Conservation (phyloP, 78 protist species). For the Dictyostelium intermedium region DNA sequence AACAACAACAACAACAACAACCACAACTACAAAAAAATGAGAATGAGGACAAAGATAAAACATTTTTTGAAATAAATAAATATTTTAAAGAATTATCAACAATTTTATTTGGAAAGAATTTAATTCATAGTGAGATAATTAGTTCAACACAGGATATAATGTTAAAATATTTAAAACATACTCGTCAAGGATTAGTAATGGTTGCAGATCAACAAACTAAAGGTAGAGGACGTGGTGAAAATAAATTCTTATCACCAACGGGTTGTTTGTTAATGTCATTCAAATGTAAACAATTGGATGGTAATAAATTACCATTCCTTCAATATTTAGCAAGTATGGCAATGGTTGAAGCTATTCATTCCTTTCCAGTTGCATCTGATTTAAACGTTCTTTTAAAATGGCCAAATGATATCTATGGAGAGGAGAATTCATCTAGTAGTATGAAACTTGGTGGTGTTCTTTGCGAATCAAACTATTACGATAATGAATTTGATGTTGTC, state of each 20-base stretch:
- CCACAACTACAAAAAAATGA: too few species aligned
- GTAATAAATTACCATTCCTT: conserved; percentile 45
- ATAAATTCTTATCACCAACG: conserved; percentile 28
- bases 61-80: neutral
- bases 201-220: conserved; percentile 19
- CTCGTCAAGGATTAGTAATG: conserved; percentile 42
- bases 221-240: conserved; percentile 41
- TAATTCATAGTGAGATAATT: neutral
- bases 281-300: conserved; percentile 28
- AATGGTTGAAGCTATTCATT: conserved; percentile 26
- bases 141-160: conserved; percentile 20
- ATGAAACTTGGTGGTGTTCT: conserved; percentile 65
- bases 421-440: too few species aligned
- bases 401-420: conserved; percentile 74
- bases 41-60: neutral
- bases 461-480: conserved; percentile 39
- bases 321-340: conserved; percentile 59
- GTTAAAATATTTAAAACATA: conserved; percentile 3
- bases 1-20: neutral
- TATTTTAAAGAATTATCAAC: conserved; percentile 29
- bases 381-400: conserved; percentile 16
- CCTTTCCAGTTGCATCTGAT: neutral
- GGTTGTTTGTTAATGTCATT: conserved; percentile 55
- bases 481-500: conserved; percentile 19
- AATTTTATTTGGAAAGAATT: neutral